Evolutionary conservation across 1,284 basidiomycete species (phyloP).

Genomic region (Irpex sp.): DNA sequence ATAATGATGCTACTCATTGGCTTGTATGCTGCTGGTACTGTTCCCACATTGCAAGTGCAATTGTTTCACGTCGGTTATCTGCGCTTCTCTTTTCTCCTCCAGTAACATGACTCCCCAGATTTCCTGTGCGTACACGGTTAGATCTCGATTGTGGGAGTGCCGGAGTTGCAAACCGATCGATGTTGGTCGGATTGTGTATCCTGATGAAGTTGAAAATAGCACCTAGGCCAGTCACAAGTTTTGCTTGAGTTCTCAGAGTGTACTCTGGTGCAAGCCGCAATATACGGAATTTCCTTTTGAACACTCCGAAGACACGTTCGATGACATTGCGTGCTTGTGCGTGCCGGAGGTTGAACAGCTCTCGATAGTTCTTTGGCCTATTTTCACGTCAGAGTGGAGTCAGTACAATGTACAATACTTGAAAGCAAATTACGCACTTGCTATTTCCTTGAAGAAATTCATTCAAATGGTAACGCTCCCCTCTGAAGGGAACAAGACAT

Average conservation of each 20-base stretch:
- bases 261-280: constrained; percentile 15
- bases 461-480: constrained; percentile 31
- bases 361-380: constrained; percentile 32
- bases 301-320: constrained; percentile 38
- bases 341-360: constrained; percentile 40
- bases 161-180: no score
- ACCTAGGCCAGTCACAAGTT: constrained; percentile 16
- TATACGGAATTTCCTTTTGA: constrained; percentile 26
- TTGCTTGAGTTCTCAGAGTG: constrained; percentile 17
- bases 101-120: no score
- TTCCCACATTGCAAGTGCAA: constrained; percentile 27
- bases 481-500: constrained; percentile 30
- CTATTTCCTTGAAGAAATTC: constrained; percentile 28
- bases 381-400: no score
- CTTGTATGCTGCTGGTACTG: constrained; percentile 19
- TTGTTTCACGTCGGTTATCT: constrained; percentile 20
- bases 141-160: no score
- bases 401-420: no score
- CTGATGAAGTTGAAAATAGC: constrained; percentile 24
- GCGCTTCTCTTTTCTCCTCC: constrained; percentile 16
- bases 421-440: constrained; percentile 16
- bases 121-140: constrained; percentile 1
- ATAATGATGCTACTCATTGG: background rate
- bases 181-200: constrained; percentile 14
- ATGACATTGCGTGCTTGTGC: constrained; percentile 34